Evolutionary conservation across 2,329 filamentous ascomycete species (phyloP), one percentile per base, ranked within the genome.

Genomic region (Plenodomus lindquistii): DNA sequence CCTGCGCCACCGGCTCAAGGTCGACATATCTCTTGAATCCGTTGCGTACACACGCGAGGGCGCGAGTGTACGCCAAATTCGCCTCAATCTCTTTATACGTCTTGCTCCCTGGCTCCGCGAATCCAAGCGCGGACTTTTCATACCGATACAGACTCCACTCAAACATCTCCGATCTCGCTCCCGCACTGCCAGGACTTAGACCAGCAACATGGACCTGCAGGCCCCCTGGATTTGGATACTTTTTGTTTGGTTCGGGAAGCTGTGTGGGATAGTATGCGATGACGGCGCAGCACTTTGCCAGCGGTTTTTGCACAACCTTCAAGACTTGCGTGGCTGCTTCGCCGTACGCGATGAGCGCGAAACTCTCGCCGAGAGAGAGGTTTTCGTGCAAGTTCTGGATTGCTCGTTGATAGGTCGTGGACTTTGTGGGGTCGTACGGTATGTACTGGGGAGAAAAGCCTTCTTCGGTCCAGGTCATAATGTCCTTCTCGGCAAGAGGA

Each of bases 231-330:
- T 62, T 58, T 0, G 75, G 75, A 41, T 71, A 77, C 40, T 67
- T 73, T 3, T 60, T 59, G 34, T 68, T 71, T 2, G 73, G 69
- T 6, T 56, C 63, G 0, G 72, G 70, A 13, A 77, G 59, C 5
- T 58, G 22, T 4, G 69, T 61, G 0, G 76, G 76, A 50, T 78
- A 79, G 59, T 75, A 78, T 2, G 69, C 69, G 20, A 77, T 60
- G 4, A 78, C 63, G 1, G 73, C 72, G 44, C 62, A 66, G 50
- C 72, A 69, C 44, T 73, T 71, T 5, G 71, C 63, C 43, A 75
- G 58, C 0, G 75, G 73, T 46, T 77, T 75, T 43, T 66, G 60
- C n/a, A 71, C 68, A 13, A 62, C 61, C 40, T 72, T 70, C n/a
- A 78, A 65, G 22, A 70, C 70, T 18, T 66, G 54, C 24, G 66